Evolutionary conservation across 1,284 basidiomycete genomes (phyloP).

Genomic region (Apiotrichum mycotoxinovorans): DNA sequence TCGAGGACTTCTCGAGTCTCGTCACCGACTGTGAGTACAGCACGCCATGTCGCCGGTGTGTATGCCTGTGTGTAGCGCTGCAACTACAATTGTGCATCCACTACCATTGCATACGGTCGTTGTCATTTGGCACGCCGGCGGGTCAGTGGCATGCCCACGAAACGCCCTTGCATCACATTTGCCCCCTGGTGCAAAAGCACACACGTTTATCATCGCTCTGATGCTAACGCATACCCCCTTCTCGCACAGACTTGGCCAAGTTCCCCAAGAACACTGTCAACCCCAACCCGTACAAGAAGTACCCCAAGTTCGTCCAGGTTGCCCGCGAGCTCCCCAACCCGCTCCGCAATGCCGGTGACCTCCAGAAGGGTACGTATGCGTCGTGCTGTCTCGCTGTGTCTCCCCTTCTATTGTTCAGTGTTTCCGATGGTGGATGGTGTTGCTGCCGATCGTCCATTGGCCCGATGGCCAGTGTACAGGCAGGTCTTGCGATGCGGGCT

Average conservation of each 20-base stretch:
- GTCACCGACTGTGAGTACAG: conserved; percentile 44
- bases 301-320: conserved; percentile 47
- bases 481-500: not conserved
- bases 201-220: not conserved
- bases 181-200: not conserved
- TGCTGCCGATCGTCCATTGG: not conserved
- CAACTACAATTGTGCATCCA: too few relatives aligned
- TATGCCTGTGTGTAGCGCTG: too few relatives aligned
- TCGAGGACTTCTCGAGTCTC: conserved; percentile 40
- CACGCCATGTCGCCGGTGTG: not conserved
- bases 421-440: too few relatives aligned
- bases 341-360: conserved; percentile 44
- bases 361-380: conserved; percentile 43
- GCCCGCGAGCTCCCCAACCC: conserved; percentile 34
- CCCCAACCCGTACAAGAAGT: conserved; percentile 47
- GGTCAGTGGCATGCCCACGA: too few relatives aligned
- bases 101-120: too few relatives aligned
- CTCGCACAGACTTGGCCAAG: conserved; percentile 15
- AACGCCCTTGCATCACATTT: not conserved
- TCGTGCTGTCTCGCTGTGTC: too few relatives aligned
- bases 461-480: not conserved
- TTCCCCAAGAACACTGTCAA: conserved; percentile 37
- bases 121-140: too few relatives aligned
- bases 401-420: too few relatives aligned
- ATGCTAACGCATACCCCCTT: not conserved